These are phyloP conservation scores for Lipomyces mesembrius DNA, from an alignment of 805 yeast species.

Conservation along the genomic window DNA sequence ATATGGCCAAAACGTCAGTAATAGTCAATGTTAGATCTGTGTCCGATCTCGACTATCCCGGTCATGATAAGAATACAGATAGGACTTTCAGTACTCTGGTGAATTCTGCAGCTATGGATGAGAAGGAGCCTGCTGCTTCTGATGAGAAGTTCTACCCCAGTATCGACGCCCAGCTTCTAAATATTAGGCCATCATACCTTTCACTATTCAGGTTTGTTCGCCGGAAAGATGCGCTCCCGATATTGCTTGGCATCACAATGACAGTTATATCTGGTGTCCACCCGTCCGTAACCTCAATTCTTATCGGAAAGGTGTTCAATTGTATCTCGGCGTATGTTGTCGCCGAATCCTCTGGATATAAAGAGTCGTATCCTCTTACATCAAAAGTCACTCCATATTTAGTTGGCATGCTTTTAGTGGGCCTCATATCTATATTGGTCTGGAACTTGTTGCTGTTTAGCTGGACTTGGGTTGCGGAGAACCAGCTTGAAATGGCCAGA, in stretches of 20 bases:
- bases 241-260: background rate
- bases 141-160: background rate
- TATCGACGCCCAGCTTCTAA: background rate
- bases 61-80: background rate
- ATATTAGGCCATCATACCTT: conserved; percentile 16
- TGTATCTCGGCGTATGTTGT: conserved; percentile 10
- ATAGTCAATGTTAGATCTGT: background rate
- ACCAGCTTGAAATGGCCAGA: conserved; percentile 28
- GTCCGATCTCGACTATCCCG: background rate
- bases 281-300: conserved; percentile 23
- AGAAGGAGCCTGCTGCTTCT: background rate
- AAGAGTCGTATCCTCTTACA: conserved; percentile 7
- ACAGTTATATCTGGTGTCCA: conserved; percentile 11
- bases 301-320: conserved; percentile 24
- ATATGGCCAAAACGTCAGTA: background rate
- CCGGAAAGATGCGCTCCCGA: conserved; percentile 12
- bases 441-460: conserved; percentile 23
- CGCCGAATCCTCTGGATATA: background rate
- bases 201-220: conserved; percentile 22
- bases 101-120: background rate
- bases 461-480: conserved; percentile 31
- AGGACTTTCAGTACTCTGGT: background rate
- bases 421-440: conserved; percentile 16
- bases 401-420: conserved; percentile 13
- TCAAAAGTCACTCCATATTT: conserved; percentile 22